Percentiles rank a stretch among this genome's conserved stretches.
Evolutionary conservation across 202 grass and related monocot genomes (phyloP).

Genomic region (Zizania palustris): DNA sequence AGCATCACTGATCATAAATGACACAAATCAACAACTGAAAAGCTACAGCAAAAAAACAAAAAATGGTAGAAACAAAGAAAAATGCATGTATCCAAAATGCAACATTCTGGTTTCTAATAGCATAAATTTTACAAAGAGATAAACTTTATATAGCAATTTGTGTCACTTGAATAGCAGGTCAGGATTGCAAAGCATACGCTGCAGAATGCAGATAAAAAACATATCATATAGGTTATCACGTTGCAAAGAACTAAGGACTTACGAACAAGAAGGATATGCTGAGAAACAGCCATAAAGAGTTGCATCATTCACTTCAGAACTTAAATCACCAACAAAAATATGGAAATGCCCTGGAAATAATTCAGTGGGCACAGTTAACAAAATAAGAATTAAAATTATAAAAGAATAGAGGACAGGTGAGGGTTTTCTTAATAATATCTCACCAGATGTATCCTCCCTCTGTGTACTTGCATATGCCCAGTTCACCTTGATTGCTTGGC

Average conservation of each 20-base stretch:
- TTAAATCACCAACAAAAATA: slow-evolving; percentile 96
- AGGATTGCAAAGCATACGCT: neutral
- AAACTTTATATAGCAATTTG: slow-evolving; percentile 19
- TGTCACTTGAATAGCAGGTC: neutral
- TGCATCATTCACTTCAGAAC: slow-evolving; percentile 89
- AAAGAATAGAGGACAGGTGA: slow-evolving; percentile 15
- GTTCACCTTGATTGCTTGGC: slow-evolving; percentile 89
- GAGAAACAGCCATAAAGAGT: slow-evolving; percentile 89
- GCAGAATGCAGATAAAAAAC: slow-evolving; percentile 5
- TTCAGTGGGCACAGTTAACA: slow-evolving; percentile 48
- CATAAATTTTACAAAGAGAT: neutral
- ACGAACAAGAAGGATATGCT: slow-evolving; percentile 82
- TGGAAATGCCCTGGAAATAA: slow-evolving; percentile 83
- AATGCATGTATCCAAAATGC: slow-evolving; percentile 9
- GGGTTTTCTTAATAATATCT: slow-evolving; percentile 26
- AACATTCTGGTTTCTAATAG: slow-evolving; percentile 23
- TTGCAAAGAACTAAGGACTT: slow-evolving; percentile 58
- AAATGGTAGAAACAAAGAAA: slow-evolving; percentile 23
- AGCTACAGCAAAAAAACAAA: slow-evolving; percentile 7
- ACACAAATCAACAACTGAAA: slow-evolving; percentile 32
- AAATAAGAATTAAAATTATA: slow-evolving; percentile 41
- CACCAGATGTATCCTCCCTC: slow-evolving; percentile 85
- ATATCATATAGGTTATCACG: slow-evolving; percentile 23
- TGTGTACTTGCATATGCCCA: slow-evolving; percentile 84
- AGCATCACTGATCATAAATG: slow-evolving; percentile 63